Evolutionary conservation across 768 basidiomycete genomes (phyloP), one percentile per base, ranked within the genome.

Genomic region (Mycena belliarum): DNA sequence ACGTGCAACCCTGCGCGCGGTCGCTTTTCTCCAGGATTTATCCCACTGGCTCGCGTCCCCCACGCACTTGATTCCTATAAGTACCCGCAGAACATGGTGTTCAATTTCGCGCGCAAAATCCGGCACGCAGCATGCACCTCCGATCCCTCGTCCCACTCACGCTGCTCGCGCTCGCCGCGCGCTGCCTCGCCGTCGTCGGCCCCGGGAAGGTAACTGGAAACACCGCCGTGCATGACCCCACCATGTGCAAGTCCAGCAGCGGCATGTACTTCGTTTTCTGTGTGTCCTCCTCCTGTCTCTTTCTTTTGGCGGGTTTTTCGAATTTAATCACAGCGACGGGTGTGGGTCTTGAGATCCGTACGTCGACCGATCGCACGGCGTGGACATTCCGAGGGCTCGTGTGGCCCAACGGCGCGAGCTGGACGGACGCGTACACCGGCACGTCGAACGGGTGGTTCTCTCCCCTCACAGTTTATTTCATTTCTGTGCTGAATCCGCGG

Each of bases 251-350:
- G 57, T 80, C 82, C 59, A 72, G 68, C 28, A 63, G 63, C 33
- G 80, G 80, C 23, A 77, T 69, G 53, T 82, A 78, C 52, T 83
- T 74, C 56, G 67, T 82, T 9, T 82, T 82, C 65, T 79, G 79
- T 80, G 49, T 49, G 75, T 38, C 7, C 18, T 10, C 18, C 6
- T 35, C 37, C 37, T n/a, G 18, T 12, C 18, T 2, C 37, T 16
- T n/a, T n/a, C 37, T 6, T n/a, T 12, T n/a, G n/a, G n/a, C n/a
- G n/a, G n/a, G n/a, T n/a, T n/a, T n/a, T n/a, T n/a, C n/a, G n/a
- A n/a, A 25, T 14, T 9, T 20, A 9, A 21, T 18, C 26, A 25
- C 61, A 79, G 78, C 77, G 4, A 79, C 77, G 20, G 79, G 73
- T 10, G 68, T 70, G 37, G 82, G 82, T 6, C 71, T 75, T 20